Evolutionary conservation across 2,329 filamentous ascomycete species (phyloP), one percentile per base, ranked within the genome.

Genomic region (Podosphaera leucotricha): DNA sequence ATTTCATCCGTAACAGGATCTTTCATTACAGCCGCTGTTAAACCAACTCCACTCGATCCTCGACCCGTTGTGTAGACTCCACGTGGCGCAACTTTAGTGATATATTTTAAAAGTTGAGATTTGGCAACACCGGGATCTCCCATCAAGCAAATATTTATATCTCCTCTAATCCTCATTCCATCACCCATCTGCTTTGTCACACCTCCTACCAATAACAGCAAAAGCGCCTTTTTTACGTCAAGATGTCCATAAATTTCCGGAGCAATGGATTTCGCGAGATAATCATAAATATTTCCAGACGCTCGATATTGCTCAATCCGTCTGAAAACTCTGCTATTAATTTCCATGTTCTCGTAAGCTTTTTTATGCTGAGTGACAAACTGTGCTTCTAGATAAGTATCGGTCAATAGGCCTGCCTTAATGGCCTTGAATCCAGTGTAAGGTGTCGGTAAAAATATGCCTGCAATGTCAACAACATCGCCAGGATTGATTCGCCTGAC

Each of bases 371-470:
- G 90, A 37, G 76, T 75, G 40, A 98, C 77, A 57, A 92, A 71
- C 59, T 98, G 90, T 4, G 87, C 90, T 63, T 98, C 90, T 11
- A 98, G 66, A 58, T 93, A 98, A 1, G 90, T 98, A 57, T 98
- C 90, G 28, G 90, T 98, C 48, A 98, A 65, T n/a, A 98, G 72
- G 46, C 90, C 90, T 21, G 90, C 90, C 52, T 81, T 80, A 65
- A 98, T 94, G 2, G 90, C 92, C 64, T 92, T 80, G 70, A 98
- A 98, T 38, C 90, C 90, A n/a, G 90, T 98, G 60, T 98, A 98
- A 0, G 90, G 90, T 0, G 86, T 95, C 1, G 90, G 92, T 24
- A 98, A 67, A 66, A 98, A 98, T 56, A 98, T 87, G 50, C 90
- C 90, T 3, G 83, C 83, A 52, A 94, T 75, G 58, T 98, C 90